Conservation (phyloP, 2,329 filamentous ascomycete species). For the Penicillium brasilianum region DNA sequence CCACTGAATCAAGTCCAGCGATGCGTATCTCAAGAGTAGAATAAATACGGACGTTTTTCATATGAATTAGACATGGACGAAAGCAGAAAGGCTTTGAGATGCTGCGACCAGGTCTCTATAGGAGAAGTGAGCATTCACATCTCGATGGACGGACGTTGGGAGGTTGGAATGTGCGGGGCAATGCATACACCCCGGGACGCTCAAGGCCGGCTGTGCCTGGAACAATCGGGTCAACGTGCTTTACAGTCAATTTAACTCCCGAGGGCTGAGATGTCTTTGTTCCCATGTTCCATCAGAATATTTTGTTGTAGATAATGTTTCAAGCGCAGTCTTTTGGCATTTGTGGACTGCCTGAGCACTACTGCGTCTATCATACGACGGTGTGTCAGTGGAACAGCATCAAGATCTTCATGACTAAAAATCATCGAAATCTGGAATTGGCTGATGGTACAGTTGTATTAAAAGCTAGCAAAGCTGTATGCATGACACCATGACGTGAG, state of each 20-base stretch:
- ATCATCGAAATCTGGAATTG: not conserved
- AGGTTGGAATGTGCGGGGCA: slow-evolving; percentile 3
- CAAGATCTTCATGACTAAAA: not conserved
- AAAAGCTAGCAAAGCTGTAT: slow-evolving; percentile 25
- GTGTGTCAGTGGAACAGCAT: not conserved
- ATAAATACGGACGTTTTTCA: not conserved
- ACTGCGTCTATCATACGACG: not conserved
- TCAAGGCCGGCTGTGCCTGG: not conserved
- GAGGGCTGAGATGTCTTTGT: not conserved
- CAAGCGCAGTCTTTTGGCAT: not conserved
- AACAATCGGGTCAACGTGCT: not conserved
- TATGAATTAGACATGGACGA: not conserved
- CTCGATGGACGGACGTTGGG: not conserved
- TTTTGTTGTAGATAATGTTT: not conserved
- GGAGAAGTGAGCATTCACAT: not conserved
- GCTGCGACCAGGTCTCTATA: too few relatives aligned
- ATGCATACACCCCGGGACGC: not conserved
- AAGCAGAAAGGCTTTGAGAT: too few relatives aligned
- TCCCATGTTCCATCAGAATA: not conserved
- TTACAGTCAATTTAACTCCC: not conserved
- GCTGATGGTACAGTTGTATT: slow-evolving; percentile 30
- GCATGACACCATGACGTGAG: slow-evolving; percentile 29
- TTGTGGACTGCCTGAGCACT: not conserved
- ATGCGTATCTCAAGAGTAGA: not conserved
- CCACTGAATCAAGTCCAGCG: not conserved